phyloP scores from a whole-genome alignment of 768 basidiomycete genomes.

The Lactifluus echinatus region DNA sequence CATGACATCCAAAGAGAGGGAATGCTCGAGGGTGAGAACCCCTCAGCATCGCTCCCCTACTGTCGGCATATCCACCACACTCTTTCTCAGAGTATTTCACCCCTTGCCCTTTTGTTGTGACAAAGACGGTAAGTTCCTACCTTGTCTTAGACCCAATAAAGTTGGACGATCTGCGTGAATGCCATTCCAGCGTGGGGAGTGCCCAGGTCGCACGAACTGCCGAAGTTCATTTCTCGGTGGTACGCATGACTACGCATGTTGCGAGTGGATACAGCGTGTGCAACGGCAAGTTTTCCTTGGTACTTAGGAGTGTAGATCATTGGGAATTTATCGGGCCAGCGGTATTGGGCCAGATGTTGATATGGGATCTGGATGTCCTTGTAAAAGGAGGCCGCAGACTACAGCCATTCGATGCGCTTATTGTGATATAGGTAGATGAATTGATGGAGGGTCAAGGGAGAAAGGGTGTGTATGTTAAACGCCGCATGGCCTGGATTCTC shows the following conservation, averaged over 20 bases:
- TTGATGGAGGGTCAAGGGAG: not conserved
- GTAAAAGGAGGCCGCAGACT: not conserved
- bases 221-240: not conserved
- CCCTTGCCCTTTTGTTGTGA: not conserved
- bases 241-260: not conserved
- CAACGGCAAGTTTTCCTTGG: not conserved
- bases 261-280: not conserved
- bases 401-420: not conserved
- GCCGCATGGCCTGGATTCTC: conserved; percentile 1
- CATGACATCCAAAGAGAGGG: not conserved
- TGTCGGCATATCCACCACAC: not conserved
- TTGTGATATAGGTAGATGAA: not conserved
- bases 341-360: not conserved
- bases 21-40: not conserved
- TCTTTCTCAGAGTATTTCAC: not conserved
- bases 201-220: not conserved
- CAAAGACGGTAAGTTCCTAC: not conserved
- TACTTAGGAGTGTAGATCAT: not conserved
- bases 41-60: not conserved
- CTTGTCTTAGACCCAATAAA: not conserved
- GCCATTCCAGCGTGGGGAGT: not conserved
- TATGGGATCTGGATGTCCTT: not conserved
- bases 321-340: not conserved
- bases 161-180: not conserved
- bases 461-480: not conserved